phyloP scores from a whole-genome alignment of 1,139 yeast genomes.

The Yamadazyma sp. region DNA sequence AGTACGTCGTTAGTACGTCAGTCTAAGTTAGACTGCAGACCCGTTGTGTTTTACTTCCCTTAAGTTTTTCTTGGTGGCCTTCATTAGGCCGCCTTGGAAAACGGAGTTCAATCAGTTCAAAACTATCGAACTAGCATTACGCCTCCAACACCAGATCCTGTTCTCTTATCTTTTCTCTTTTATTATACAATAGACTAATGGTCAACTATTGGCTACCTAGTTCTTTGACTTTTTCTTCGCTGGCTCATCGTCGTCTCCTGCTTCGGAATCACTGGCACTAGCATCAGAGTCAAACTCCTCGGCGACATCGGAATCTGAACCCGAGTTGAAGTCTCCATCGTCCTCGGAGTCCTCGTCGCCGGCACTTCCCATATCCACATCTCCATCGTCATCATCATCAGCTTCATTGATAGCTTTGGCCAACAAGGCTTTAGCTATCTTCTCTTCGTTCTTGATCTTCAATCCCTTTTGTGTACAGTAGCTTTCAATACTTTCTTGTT shows the following conservation, averaged over 20 bases:
- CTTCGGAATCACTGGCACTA: conserved; percentile 34
- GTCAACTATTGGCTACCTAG: too few relatives aligned
- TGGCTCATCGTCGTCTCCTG: conserved; percentile 38
- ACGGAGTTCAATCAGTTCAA: too few relatives aligned
- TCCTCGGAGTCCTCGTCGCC: conserved; percentile 69
- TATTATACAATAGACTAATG: not conserved
- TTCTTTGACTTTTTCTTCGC: conserved; percentile 48
- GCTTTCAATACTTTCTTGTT: conserved; percentile 74
- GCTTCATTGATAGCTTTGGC: conserved; percentile 75
- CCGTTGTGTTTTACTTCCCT: too few relatives aligned
- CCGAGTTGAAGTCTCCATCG: conserved; percentile 67
- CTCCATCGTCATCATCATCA: conserved; percentile 53
- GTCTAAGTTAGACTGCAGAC: too few relatives aligned
- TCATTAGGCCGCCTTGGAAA: too few relatives aligned
- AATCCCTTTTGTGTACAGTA: conserved; percentile 78
- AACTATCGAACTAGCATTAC: too few relatives aligned
- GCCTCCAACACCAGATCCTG: too few relatives aligned
- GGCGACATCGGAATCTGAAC: conserved; percentile 70
- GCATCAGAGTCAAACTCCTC: conserved; percentile 87
- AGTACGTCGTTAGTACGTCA: too few relatives aligned
- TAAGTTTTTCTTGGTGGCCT: too few relatives aligned
- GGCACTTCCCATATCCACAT: conserved; percentile 73
- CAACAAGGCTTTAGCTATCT: conserved; percentile 77
- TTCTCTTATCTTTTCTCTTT: not conserved
- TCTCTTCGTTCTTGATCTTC: conserved; percentile 84